Evolutionary conservation across 768 basidiomycete species (phyloP), one percentile per base, ranked within the genome.

Genomic region (Lactarius hatsudake): DNA sequence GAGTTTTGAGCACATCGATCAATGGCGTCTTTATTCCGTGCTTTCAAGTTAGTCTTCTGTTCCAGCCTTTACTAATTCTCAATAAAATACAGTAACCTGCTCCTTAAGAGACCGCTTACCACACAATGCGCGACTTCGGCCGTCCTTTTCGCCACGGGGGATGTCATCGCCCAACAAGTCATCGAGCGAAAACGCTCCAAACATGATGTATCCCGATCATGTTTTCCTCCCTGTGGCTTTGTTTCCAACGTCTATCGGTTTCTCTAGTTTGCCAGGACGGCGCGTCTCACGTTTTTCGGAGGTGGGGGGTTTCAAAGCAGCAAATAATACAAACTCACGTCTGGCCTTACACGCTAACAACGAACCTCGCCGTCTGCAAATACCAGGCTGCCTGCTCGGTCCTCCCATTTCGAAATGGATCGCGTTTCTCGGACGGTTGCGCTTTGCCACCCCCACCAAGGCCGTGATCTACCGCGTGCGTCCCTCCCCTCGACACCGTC

Each of bases 361-460:
- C 13, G 2, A 28, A n/a, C n/a, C 30, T 18, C 66, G 76, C 28
- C 55, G 0, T 38, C 48, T 12, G 18, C 54, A 32, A 61, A 23
- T 20, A 7, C 2, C 65, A 83, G 90, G 89, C 43, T 83, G 78
- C 7, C 76, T 96, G 62, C 94, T 96, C 76, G 93, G 91, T 2
- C 93, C 94, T 4, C 81, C 83, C 17, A 81, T 95, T 74, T 91
- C 92, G 1, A 89, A 86, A 67, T 96, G 94, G 93, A 93, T 90
- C 72, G 79, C 83, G 61, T 78, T 88, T 66, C 81, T 95, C 63
- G 87, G 91, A 72, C 77, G 87, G 8, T 81, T 94, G 69, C 85
- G 87, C 69, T 90, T 94, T 74, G 69, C 84, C 2, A 84, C 77
- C 64, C 87, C 87, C 1, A 84, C 81, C 0, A 83, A 78, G 69